Conservation (phyloP, 371 early-diverging fungal species). For the Mucor lusitanicus region DNA sequence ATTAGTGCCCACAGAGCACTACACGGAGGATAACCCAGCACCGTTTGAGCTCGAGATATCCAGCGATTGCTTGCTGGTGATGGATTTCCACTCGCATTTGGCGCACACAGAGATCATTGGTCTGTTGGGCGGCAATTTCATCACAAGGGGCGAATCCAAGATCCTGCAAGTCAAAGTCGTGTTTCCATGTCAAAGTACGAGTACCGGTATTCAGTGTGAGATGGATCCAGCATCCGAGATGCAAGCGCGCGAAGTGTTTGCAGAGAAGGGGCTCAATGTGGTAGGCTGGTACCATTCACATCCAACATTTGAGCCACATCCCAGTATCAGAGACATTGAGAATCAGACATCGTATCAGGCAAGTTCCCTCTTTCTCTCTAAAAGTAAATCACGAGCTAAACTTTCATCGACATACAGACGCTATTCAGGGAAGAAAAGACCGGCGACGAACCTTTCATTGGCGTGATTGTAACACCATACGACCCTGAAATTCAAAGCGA, state of each 20-base stretch:
- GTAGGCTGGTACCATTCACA: conserved; percentile 76
- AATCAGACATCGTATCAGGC: conserved; percentile 80
- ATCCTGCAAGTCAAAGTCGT: conserved; percentile 32
- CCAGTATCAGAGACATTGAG: conserved; percentile 63
- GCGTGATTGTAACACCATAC: conserved; percentile 79
- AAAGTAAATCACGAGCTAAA: too few species aligned
- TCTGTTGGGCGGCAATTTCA: conserved; percentile 69
- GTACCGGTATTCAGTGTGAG: conserved; percentile 79
- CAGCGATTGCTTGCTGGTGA: conserved; percentile 51
- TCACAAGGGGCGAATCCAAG: neutral
- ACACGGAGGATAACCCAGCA: conserved; percentile 49
- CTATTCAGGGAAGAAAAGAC: conserved; percentile 61
- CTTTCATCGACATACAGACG: conserved; percentile 30
- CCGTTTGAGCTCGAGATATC: conserved; percentile 65
- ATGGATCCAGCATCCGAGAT: conserved; percentile 84
- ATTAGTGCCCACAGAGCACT: conserved; percentile 61
- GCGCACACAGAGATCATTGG: conserved; percentile 87
- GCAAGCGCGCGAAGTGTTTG: conserved; percentile 71
- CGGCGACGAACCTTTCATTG: conserved; percentile 83
- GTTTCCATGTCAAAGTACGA: conserved; percentile 70
- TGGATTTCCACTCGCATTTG: conserved; percentile 89
- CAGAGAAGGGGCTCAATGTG: conserved; percentile 65
- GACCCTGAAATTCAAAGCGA: conserved; percentile 54
- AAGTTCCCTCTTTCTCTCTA: too few species aligned
- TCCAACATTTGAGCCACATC: conserved; percentile 44